These are phyloP conservation scores for Pseudocercospora fuligena DNA, from an alignment of 2,329 filamentous ascomycete species.

Conservation along the genomic window DNA sequence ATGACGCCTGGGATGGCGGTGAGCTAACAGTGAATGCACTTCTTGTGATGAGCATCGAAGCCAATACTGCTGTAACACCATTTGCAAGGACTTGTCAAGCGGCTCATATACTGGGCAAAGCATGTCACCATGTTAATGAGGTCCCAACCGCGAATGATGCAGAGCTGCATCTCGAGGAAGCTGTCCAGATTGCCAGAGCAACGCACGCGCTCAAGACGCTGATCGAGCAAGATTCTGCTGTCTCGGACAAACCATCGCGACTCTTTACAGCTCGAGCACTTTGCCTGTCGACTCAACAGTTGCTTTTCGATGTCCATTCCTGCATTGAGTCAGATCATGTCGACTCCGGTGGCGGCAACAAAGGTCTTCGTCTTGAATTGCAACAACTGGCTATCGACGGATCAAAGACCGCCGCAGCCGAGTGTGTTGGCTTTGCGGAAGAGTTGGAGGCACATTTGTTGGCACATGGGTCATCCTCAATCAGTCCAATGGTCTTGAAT, in stretches of 20 bases:
- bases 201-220: constrained; percentile 21
- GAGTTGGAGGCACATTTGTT: constrained; percentile 17
- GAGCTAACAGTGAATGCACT: constrained; percentile 27
- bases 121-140: constrained; percentile 28
- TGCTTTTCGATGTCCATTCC: constrained; percentile 30
- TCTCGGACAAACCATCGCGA: constrained; percentile 11
- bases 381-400: constrained; percentile 30
- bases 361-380: constrained; percentile 25
- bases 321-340: constrained; percentile 29
- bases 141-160: constrained; percentile 21
- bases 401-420: constrained; percentile 18
- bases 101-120: constrained; percentile 27
- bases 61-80: constrained; percentile 25
- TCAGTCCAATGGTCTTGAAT: constrained; percentile 23
- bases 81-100: constrained; percentile 31
- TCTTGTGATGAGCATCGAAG: constrained; percentile 32
- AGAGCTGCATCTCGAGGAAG: constrained; percentile 31
- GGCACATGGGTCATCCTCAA: constrained; percentile 7
- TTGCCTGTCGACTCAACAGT: constrained; percentile 22
- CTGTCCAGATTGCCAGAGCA: constrained; percentile 24
- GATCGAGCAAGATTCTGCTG: constrained; percentile 14
- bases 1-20: constrained; percentile 24
- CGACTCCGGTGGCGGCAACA: constrained; percentile 21
- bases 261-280: constrained; percentile 26
- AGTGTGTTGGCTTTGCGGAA: constrained; percentile 18